phyloP scores from a whole-genome alignment of 257 asterid genomes.

The Craterostigma plantagineum region DNA sequence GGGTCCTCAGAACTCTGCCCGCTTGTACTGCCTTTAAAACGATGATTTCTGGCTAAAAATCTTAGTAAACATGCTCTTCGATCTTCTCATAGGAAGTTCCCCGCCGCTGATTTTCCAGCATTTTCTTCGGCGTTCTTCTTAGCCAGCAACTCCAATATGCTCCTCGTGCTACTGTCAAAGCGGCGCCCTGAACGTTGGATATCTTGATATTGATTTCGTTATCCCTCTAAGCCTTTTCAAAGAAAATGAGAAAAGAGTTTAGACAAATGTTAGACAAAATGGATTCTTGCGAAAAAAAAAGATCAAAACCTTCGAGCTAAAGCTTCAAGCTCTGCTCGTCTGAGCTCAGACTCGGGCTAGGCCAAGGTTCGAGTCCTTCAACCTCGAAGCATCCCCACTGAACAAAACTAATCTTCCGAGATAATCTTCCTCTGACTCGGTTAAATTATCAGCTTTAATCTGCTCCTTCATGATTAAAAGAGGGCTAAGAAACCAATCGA shows the following conservation, averaged over 20 bases:
- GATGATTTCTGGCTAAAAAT: conserved; percentile 50
- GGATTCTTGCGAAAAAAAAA: background rate
- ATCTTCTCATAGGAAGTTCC: conserved; percentile 18
- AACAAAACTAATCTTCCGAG: conserved; percentile 51
- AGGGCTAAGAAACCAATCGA: conserved; percentile 89
- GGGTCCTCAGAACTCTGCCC: conserved; percentile 19
- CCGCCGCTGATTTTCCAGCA: background rate
- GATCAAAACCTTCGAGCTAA: conserved; percentile 67
- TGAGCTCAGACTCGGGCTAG: conserved; percentile 40
- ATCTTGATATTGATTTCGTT: conserved; percentile 72
- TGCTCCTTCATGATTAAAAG: conserved; percentile 78
- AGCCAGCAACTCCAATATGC: conserved; percentile 48
- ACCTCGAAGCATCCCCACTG: conserved; percentile 38
- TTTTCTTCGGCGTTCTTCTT: conserved; percentile 13
- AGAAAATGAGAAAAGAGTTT: background rate
- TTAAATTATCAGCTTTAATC: conserved; percentile 56
- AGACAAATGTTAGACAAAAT: no score
- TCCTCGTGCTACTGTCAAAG: conserved; percentile 40
- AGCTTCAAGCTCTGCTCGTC: conserved; percentile 75
- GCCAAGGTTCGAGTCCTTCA: conserved; percentile 30
- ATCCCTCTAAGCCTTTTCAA: conserved; percentile 58
- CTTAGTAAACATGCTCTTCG: conserved; percentile 48
- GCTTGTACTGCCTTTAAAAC: conserved; percentile 15
- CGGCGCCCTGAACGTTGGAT: conserved; percentile 82
- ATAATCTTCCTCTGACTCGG: conserved; percentile 65